Conservation (phyloP, 2,329 filamentous ascomycete species). For the Pseudocercospora fijiensis region DNA sequence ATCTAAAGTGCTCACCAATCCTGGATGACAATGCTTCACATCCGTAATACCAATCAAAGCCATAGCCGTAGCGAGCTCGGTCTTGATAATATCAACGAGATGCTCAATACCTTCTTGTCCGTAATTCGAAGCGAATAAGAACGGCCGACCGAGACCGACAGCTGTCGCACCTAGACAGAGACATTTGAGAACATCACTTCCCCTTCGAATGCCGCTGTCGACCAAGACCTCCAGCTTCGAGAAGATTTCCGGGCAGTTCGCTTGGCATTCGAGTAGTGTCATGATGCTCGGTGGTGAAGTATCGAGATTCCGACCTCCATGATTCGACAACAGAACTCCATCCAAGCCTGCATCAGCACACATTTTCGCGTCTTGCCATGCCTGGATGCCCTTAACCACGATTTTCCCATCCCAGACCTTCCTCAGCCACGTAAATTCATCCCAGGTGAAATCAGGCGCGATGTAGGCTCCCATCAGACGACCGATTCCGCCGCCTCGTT, state of each 20-base stretch:
- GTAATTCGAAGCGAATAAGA: constrained; percentile 61
- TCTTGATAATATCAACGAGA: constrained; percentile 45
- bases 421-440: constrained; percentile 49
- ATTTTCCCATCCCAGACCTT: constrained; percentile 45
- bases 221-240: constrained; percentile 61
- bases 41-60: constrained; percentile 62
- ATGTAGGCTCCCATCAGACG: constrained; percentile 59
- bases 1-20: constrained; percentile 55
- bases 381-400: constrained; percentile 46
- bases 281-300: constrained; percentile 56
- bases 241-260: constrained; percentile 61
- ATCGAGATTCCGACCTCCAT: constrained; percentile 52
- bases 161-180: constrained; percentile 64
- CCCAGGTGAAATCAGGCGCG: constrained; percentile 55
- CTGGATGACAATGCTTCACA: constrained; percentile 59
- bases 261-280: constrained; percentile 62
- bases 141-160: constrained; percentile 61
- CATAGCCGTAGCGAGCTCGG: constrained; percentile 64
- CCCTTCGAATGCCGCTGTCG: constrained; percentile 64
- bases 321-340: constrained; percentile 53
- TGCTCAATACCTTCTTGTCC: constrained; percentile 55
- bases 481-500: constrained; percentile 56
- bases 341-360: constrained; percentile 46
- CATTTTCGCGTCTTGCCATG: constrained; percentile 44
- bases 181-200: constrained; percentile 67